Evolutionary conservation across 139 green algal species (phyloP).

Genomic region (Picocystis salinarum): DNA sequence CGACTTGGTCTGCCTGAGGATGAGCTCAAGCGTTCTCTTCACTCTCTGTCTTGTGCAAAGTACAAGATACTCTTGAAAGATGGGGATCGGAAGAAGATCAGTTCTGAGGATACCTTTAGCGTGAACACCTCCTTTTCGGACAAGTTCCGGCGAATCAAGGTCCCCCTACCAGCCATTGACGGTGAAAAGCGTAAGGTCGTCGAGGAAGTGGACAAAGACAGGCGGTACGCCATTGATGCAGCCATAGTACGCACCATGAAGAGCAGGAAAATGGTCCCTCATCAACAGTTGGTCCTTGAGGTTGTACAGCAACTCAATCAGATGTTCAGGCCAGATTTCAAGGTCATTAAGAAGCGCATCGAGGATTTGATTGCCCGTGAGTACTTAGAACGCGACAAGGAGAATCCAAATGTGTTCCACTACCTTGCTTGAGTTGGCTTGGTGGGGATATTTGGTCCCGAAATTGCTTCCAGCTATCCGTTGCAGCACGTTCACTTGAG

Average conservation of each 20-base stretch:
- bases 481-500: no score
- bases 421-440: constrained; percentile 4
- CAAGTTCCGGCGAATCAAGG: constrained; percentile 72
- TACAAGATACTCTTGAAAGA: constrained; percentile 38
- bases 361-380: constrained; percentile 87
- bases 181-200: constrained; percentile 85
- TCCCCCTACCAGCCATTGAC: constrained; percentile 52
- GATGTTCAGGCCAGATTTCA: constrained; percentile 91
- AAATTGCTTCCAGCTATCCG: no score
- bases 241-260: constrained; percentile 85
- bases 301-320: constrained; percentile 82
- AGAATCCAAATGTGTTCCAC: constrained; percentile 35
- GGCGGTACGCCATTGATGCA: constrained; percentile 60
- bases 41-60: constrained; percentile 74
- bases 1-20: constrained; percentile 66
- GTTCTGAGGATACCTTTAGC: constrained; percentile 64
- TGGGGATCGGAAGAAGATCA: constrained; percentile 35
- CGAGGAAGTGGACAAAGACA: constrained; percentile 89
- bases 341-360: constrained; percentile 92
- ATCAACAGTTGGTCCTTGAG: constrained; percentile 85
- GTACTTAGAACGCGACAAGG: constrained; percentile 77
- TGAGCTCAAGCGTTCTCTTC: constrained; percentile 63
- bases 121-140: constrained; percentile 78
- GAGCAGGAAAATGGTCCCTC: constrained; percentile 63
- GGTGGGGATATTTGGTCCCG: no score